A percentile compares a stretch with the other conserved stretches of the same genome.
Evolutionary conservation across 2,329 filamentous ascomycete genomes (phyloP).

Genomic region (Hawksworthiomyces lignivorus): DNA sequence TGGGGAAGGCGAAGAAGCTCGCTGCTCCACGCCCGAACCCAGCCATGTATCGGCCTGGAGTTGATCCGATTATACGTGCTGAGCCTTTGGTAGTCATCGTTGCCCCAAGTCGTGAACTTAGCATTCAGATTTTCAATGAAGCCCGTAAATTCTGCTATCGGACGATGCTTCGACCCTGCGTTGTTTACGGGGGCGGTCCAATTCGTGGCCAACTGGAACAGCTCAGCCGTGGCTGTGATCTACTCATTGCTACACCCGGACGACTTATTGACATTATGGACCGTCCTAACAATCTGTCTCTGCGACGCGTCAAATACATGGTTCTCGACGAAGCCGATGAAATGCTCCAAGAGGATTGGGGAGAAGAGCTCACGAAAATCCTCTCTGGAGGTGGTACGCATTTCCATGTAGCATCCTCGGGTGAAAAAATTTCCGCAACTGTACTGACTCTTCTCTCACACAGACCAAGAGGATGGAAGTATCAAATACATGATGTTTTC

Average conservation of each 20-base stretch:
- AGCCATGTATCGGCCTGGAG: slow-evolving; percentile 41
- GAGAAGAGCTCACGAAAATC: slow-evolving; percentile 64
- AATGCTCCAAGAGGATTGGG: slow-evolving; percentile 75
- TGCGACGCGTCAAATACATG: slow-evolving; percentile 69
- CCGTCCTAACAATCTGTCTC: slow-evolving; percentile 57
- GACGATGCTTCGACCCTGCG: slow-evolving; percentile 86
- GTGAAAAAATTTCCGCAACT: slow-evolving; percentile 17
- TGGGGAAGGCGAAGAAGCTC: slow-evolving; percentile 91
- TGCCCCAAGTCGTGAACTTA: slow-evolving; percentile 80
- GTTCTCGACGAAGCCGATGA: slow-evolving; percentile 95
- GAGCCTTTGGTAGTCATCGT: slow-evolving; percentile 86
- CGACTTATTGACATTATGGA: slow-evolving; percentile 79
- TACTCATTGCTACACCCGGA: slow-evolving; percentile 82
- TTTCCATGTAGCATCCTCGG: too few species aligned
- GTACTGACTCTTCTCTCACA: slow-evolving; percentile 19
- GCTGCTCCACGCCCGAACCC: slow-evolving; percentile 68
- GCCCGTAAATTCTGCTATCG: slow-evolving; percentile 88
- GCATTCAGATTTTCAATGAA: slow-evolving; percentile 92
- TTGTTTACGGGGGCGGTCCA: slow-evolving; percentile 79
- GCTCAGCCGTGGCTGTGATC: slow-evolving; percentile 76
- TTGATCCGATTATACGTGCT: slow-evolving; percentile 50
- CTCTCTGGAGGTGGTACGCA: slow-evolving; percentile 71
- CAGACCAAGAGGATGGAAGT: slow-evolving; percentile 66
- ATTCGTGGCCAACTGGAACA: slow-evolving; percentile 61
- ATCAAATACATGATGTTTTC: slow-evolving; percentile 78